Percentiles rank a stretch among this genome's conserved stretches.
phyloP scores from a whole-genome alignment of 768 basidiomycete species.

The Lentinula guzmanii region DNA sequence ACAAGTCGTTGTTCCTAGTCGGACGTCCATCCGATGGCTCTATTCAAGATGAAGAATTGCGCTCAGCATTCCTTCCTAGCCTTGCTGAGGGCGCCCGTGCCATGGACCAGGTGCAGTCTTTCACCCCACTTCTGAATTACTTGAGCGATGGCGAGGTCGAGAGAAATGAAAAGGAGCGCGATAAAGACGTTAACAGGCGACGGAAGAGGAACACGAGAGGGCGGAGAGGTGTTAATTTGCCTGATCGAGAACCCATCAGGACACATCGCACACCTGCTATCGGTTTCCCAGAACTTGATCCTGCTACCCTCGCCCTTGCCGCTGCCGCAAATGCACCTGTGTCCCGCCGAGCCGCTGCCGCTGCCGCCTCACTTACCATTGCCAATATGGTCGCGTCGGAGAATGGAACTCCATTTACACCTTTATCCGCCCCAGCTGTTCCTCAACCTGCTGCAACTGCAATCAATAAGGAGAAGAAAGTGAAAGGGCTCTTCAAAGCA shows the following conservation, averaged over 20 bases:
- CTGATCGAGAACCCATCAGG: conserved; percentile 88
- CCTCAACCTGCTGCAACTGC: conserved; percentile 31
- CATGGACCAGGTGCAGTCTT: conserved; percentile 70
- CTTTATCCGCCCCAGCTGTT: conserved; percentile 31
- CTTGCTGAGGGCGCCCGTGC: conserved; percentile 66
- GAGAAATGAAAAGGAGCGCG: conserved; percentile 84
- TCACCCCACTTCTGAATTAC: conserved; percentile 86
- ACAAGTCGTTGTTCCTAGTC: conserved; percentile 86
- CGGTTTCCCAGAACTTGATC: conserved; percentile 75
- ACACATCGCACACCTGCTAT: conserved; percentile 89
- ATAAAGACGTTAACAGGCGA: conserved; percentile 86
- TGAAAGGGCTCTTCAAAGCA: conserved; percentile 69
- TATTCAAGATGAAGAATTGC: conserved; percentile 87
- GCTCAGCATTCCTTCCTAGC: conserved; percentile 83
- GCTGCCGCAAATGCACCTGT: conserved; percentile 62
- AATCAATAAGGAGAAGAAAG: conserved; percentile 57
- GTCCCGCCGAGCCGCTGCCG: conserved; percentile 79
- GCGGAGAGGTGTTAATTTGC: conserved; percentile 72
- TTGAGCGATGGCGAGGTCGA: conserved; percentile 89
- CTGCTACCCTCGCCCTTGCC: conserved; percentile 62
- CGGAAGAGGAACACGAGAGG: conserved; percentile 82
- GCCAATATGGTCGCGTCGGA: conserved; percentile 91
- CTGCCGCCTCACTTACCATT: conserved; percentile 77
- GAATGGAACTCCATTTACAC: conserved; percentile 63
- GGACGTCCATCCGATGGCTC: conserved; percentile 82